Evolutionary conservation across 805 yeast species (phyloP).

Genomic region (Candida silvicultrix): DNA sequence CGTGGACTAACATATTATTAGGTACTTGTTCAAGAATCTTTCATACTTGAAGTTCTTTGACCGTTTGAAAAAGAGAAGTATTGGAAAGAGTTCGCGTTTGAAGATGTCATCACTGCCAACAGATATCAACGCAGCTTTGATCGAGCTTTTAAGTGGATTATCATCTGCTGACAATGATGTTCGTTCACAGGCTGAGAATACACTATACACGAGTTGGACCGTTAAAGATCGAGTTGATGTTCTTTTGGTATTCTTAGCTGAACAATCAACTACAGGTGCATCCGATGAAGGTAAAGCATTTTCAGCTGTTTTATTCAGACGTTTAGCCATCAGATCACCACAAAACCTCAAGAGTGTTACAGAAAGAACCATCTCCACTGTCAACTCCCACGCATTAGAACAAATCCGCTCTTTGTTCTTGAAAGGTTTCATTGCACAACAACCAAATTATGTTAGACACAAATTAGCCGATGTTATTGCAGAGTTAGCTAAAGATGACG

Average conservation of each 20-base stretch:
- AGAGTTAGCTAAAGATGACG: constrained; percentile 74
- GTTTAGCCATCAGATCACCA: constrained; percentile 78
- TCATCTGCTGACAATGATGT: constrained; percentile 71
- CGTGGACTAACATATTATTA: neutral
- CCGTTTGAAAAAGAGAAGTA: neutral
- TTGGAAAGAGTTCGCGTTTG: neutral
- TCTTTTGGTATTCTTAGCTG: constrained; percentile 72
- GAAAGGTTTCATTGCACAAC: constrained; percentile 65
- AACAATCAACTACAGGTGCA: constrained; percentile 63
- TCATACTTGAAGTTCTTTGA: too few species aligned
- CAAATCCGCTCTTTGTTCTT: constrained; percentile 64
- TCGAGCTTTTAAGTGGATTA: constrained; percentile 55
- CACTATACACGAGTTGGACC: constrained; percentile 73
- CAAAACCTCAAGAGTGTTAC: constrained; percentile 57
- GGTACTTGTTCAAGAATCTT: too few species aligned
- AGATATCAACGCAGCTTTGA: constrained; percentile 49
- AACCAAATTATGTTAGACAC: constrained; percentile 76
- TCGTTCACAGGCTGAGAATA: constrained; percentile 74
- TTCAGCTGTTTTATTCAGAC: constrained; percentile 83
- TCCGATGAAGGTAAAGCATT: constrained; percentile 58
- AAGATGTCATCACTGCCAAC: constrained; percentile 46
- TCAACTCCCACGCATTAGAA: constrained; percentile 48
- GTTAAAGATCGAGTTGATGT: constrained; percentile 58
- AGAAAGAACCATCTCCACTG: constrained; percentile 71
- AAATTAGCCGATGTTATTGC: constrained; percentile 92